phyloP scores from a whole-genome alignment of 768 basidiomycete species.

The Mycena galopus region DNA sequence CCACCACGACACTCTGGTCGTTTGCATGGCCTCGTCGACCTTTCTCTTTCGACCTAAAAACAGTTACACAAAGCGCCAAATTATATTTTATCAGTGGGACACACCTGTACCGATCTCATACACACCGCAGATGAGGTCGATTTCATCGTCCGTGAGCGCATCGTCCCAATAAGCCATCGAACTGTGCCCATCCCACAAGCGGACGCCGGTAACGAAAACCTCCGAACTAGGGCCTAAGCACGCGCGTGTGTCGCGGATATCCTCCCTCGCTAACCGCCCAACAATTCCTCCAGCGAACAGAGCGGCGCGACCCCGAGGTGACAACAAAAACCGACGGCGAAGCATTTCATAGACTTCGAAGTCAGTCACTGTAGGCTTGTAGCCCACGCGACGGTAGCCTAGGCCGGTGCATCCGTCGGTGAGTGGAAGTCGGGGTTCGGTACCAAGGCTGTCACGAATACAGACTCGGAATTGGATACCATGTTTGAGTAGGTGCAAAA shows the following conservation, averaged over 20 bases:
- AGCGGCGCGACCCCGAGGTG: slow-evolving; percentile 9
- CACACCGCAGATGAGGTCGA: slow-evolving; percentile 24
- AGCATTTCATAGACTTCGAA: not conserved
- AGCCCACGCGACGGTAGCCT: not conserved
- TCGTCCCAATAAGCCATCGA: slow-evolving; percentile 16
- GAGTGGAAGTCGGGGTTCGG: not conserved
- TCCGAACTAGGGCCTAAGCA: not conserved
- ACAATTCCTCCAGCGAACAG: slow-evolving; percentile 17
- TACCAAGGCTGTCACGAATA: not conserved
- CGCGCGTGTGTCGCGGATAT: not conserved
- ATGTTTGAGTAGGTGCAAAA: not conserved
- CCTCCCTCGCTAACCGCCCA: slow-evolving; percentile 5
- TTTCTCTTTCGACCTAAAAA: not conserved
- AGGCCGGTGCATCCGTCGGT: not conserved
- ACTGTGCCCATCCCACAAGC: not conserved
- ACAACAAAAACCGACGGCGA: not conserved
- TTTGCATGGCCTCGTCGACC: not conserved
- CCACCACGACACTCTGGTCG: slow-evolving; percentile 15
- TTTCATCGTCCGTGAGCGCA: not conserved
- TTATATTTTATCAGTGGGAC: not conserved
- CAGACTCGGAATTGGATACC: not conserved
- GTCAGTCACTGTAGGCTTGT: not conserved
- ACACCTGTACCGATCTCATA: slow-evolving; percentile 19
- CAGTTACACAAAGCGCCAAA: not conserved
- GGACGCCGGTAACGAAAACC: not conserved